Evolutionary conservation across 371 early-diverging fungal species (phyloP).

Genomic region (Lichtheimia ornata): DNA sequence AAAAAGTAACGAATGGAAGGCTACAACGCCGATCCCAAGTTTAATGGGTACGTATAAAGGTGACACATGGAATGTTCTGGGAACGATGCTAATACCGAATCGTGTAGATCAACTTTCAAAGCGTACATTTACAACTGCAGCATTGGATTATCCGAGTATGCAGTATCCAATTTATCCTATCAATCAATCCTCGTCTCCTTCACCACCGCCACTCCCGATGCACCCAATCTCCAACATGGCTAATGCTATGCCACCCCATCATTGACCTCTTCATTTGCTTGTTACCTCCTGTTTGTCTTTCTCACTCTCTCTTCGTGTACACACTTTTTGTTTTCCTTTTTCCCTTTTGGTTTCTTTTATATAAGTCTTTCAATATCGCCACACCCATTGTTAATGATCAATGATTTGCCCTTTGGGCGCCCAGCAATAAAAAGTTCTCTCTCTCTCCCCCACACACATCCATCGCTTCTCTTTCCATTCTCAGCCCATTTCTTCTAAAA

Average conservation of each 20-base stretch:
- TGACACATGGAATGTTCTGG: background rate
- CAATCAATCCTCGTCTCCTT: background rate
- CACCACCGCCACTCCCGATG: conserved; percentile 5
- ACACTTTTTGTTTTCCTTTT: background rate
- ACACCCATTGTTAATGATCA: too few species aligned
- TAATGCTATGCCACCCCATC: background rate
- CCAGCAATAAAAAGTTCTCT: too few species aligned
- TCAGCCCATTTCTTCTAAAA: too few species aligned
- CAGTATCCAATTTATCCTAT: conserved; percentile 28
- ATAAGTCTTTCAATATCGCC: too few species aligned
- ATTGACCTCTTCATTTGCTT: background rate
- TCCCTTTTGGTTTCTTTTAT: too few species aligned
- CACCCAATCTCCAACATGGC: background rate
- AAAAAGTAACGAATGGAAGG: conserved; percentile 22
- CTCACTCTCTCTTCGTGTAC: background rate
- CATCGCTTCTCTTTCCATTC: too few species aligned
- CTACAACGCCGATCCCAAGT: conserved; percentile 32
- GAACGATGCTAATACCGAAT: conserved; percentile 1
- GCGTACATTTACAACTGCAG: conserved; percentile 25
- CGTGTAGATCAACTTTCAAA: conserved; percentile 30
- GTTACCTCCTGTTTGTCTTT: background rate
- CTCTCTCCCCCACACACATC: too few species aligned
- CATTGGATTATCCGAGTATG: conserved; percentile 9
- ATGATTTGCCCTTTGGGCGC: too few species aligned
- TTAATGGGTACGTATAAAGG: conserved; percentile 36